phyloP scores from a whole-genome alignment of 2,329 filamentous ascomycete species.

The Colletotrichum gloeosporioides region DNA sequence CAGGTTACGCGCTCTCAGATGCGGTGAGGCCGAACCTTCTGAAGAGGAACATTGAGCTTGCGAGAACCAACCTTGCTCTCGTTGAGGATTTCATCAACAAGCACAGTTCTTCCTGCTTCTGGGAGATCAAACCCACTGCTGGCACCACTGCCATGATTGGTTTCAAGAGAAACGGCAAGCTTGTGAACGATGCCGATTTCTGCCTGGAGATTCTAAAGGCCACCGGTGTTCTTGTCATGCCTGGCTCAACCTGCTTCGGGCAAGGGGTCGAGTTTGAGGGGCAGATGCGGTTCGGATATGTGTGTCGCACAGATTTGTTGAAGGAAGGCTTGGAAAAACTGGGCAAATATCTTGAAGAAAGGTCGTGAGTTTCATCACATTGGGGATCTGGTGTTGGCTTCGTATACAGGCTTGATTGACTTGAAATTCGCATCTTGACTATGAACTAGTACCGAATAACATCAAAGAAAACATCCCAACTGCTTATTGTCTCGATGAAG shows the following conservation, averaged over 20 bases:
- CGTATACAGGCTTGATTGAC: constrained; percentile 33
- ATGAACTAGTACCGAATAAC: background rate
- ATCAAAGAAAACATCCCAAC: background rate
- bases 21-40: constrained; percentile 45
- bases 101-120: constrained; percentile 68
- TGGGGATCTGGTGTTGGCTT: background rate
- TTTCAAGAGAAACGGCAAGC: constrained; percentile 64
- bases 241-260: constrained; percentile 77
- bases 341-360: constrained; percentile 39
- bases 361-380: background rate
- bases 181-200: constrained; percentile 74
- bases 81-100: constrained; percentile 70
- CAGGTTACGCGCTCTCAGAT: constrained; percentile 71
- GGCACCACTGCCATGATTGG: constrained; percentile 82
- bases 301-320: constrained; percentile 72
- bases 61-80: constrained; percentile 68
- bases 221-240: constrained; percentile 76
- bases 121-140: constrained; percentile 75
- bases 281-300: constrained; percentile 79
- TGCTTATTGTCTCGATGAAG: background rate
- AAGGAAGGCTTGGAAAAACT: constrained; percentile 64
- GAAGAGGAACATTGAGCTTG: constrained; percentile 69
- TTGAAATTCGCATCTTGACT: constrained; percentile 22
- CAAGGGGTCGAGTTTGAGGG: constrained; percentile 69
- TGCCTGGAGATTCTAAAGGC: constrained; percentile 71